Base-by-base conservation (phyloP, 805 yeast species). In the Kregervanrija pseudodelftensis region DNA sequence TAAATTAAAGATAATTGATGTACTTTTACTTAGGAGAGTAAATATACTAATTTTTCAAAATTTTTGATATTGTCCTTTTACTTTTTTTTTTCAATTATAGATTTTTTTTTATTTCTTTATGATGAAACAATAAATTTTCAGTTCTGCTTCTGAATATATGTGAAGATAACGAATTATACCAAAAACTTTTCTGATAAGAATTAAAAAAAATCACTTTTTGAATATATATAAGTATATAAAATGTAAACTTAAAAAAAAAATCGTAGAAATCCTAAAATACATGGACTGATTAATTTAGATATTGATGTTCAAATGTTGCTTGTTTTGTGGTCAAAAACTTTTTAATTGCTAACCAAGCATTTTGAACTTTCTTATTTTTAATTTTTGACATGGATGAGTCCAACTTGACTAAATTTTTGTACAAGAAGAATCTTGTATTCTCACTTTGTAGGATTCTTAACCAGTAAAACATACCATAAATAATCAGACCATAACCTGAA, bases 81-180 rank as follows among this genome's bases (percentile, higher is more conserved):
- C 15, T 37, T 17, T 17, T 37, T 37, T 44, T 35, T 42, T 42
- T 39, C 39, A 42, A 5, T 22, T 22, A 22, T 5, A 22, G 28
- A 22, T 5, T 44, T 32, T 33, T 33, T 14, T 39, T n/a, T 36
- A 36, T 31, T 47, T 56, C 68, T 56, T 55, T 49, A 69, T 80
- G 89, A 82, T 82, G 89, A 82, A 65, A 76, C 28, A 67, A 68
- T 65, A 60, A 59, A 55, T 57, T 64, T 75, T 85, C 96, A 87
- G 96, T 87, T 87, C 96, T 87, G 96, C 96, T 87, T 87, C 96
- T 87, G 96, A 87, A 74, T 76, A 77, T 72, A 66, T 64, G 70
- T 79, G 95, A 85, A 85, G 93, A 85, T 75, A 83, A 74, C 76
- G 69, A 61, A 51, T 60, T 59, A 69, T 75, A 77, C 85, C 85